Base-by-base conservation (phyloP, 768 basidiomycete genomes). In the Obba rivulosa region DNA sequence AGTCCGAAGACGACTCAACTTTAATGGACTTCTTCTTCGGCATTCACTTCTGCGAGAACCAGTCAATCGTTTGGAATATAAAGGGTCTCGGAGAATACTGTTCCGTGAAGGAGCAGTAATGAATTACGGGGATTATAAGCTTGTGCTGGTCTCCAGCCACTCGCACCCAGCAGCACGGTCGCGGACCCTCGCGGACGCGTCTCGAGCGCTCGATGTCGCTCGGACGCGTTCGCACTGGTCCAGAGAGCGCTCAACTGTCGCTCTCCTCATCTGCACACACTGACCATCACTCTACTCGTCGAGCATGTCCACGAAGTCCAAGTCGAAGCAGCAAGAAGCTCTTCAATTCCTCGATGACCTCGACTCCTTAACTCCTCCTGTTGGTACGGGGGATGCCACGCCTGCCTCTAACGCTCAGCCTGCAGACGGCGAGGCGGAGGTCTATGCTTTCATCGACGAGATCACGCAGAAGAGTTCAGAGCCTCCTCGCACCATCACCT, bases 261-360 rank as follows among this genome's bases (percentile, higher is more conserved):
- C 50, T 41, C 50, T 23, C 50, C 34, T 34, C 20, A 11, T 11
- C 39, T 41, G 45, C 39, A 44, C 41, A 18, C 45, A 34, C 3
- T 34, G 34, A 31, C 13, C 28, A 13, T 31, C 28, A 5, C 37
- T 24, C 46, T 48, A 2, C 22, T 22, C 41, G 24, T 45, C 42
- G 21, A 41, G 43, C 3, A 75, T 73, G 70, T 28, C 69, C 28
- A 60, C 64, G 23, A 77, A 75, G 64, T 68, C 82, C 41, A 89
- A 86, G 68, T 83, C 85, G 23, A 90, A 88, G 62, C 81, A 87
- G 51, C 77, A 87, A 60, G 94, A 98, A 66, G 95, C 91, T 18
- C 82, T 93, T 18, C 86, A 85, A 61, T 85, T 98, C 69, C 84
- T 98, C 39, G 92, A 96, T 61, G 92, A 95, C 62, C 86, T 98